Base-by-base conservation (phyloP, 768 basidiomycete genomes). In the Crepidotus variabilis region DNA sequence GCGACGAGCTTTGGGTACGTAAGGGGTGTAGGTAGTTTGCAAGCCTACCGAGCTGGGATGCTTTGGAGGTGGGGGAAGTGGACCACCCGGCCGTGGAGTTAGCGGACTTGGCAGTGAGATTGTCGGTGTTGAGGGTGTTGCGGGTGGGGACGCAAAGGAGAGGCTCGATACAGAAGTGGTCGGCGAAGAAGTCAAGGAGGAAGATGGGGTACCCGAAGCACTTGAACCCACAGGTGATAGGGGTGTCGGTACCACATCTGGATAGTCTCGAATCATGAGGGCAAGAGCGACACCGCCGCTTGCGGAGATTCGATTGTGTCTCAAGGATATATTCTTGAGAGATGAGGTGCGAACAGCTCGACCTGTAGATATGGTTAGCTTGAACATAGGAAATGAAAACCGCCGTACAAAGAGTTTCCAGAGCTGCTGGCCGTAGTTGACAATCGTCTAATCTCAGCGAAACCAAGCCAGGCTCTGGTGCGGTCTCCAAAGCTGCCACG, bases 261-360 rank as follows among this genome's bases (percentile, higher is more conserved):
- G 92, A 66, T 98, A 98, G 70, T 99, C 96, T 51, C 91, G 84
- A 60, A 98, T 94, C 92, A 99, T 95, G 51, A 97, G 80, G 0
- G 96, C 94, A 11, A 98, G 78, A 0, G 94, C 90, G 5, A 98
- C 93, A 7, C 90, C 94, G 33, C 94, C 94, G 0, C 89, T 82
- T 0, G 86, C 80, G 33, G 79, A 84, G 64, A 98, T 97, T 45
- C 84, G 83, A 71, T 99, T 98, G 47, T 92, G 82, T 14, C 96
- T 84, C 21, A 99, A 73, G 4, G 94, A 96, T 50, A 99, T 86
- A 65, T 99, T 93, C 56, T 85, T 83, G 56, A 99, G 72, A 0
- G 87, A 86, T 0, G 93, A 94, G 0, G 82, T 85, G 4, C 96
- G 89, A 16, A 98, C 84, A 13, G 84, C 85, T 55, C 93, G 87